phyloP scores from a whole-genome alignment of 192 early-diverging fungal species.

The Linnemannia hyalina region DNA sequence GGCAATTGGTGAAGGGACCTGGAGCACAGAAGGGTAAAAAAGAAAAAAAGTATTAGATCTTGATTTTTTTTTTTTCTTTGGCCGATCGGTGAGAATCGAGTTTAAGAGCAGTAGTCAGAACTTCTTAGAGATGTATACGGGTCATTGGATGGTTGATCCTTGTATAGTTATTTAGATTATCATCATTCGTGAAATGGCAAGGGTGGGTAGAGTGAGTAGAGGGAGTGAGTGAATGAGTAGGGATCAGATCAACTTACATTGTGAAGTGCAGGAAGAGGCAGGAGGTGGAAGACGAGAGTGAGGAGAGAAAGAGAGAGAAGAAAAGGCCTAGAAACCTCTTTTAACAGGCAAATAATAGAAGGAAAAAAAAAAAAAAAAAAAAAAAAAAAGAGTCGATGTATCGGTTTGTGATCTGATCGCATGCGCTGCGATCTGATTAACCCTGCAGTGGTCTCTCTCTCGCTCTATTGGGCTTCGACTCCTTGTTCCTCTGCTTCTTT shows the following conservation, averaged over 20 bases:
- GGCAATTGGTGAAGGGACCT: background rate
- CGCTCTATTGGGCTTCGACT: background rate
- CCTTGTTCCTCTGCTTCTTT: background rate
- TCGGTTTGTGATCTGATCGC: slow-evolving; percentile 5
- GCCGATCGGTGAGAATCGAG: too few relatives aligned
- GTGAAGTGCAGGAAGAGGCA: background rate
- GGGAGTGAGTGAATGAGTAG: background rate
- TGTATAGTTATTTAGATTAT: slow-evolving; percentile 54
- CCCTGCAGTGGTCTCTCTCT: background rate
- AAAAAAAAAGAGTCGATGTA: background rate
- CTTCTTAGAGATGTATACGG: slow-evolving; percentile 59
- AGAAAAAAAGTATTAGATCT: background rate
- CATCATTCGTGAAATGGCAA: slow-evolving; percentile 35
- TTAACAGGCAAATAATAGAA: too few relatives aligned
- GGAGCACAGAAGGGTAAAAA: background rate
- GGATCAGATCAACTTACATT: slow-evolving; percentile 11
- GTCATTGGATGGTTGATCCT: slow-evolving; percentile 58
- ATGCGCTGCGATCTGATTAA: slow-evolving; percentile 25
- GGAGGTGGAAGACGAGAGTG: background rate
- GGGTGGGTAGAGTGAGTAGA: too few relatives aligned
- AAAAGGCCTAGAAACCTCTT: background rate
- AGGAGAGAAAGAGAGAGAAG: background rate
- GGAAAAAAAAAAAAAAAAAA: too few relatives aligned
- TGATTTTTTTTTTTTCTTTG: background rate
- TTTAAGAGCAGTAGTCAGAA: slow-evolving; percentile 38